Percentiles rank a stretch among this genome's conserved stretches.
Evolutionary conservation across 164 flowering plant genomes (phyloP).

Genomic region (Euptelea pleiosperma): DNA sequence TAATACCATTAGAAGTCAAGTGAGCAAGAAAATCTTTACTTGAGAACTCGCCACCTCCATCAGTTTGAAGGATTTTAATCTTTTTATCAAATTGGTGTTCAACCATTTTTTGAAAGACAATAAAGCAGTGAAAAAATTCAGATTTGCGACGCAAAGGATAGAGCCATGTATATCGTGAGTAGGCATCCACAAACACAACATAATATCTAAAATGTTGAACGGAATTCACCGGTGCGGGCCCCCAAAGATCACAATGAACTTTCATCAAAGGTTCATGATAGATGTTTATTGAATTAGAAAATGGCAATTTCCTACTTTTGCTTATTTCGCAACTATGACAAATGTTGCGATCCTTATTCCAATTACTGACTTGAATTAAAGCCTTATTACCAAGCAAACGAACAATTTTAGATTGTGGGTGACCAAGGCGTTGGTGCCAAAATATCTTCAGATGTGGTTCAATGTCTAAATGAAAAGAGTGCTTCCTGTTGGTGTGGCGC

Average conservation of each 20-base stretch:
- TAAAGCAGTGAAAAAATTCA: background rate
- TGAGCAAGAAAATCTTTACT: too few species aligned
- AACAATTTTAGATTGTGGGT: background rate
- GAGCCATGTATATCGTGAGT: background rate
- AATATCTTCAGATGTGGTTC: background rate
- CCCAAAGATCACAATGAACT: background rate
- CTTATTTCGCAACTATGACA: conserved; percentile 1
- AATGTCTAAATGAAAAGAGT: background rate
- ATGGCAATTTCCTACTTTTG: background rate
- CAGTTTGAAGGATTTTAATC: too few species aligned
- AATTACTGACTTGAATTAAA: background rate
- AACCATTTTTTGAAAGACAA: background rate
- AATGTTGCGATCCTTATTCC: background rate
- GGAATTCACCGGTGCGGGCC: background rate
- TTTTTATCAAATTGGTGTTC: background rate
- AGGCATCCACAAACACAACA: background rate
- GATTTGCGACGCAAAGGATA: background rate
- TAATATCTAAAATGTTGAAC: background rate
- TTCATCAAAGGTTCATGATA: background rate
- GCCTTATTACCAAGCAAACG: background rate
- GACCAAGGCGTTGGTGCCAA: background rate
- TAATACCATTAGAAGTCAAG: background rate
- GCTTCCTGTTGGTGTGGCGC: background rate
- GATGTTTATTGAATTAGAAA: background rate
- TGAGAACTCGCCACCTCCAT: too few species aligned